phyloP scores from a whole-genome alignment of 176 grass and related monocot genomes.

The Leersia perrieri region DNA sequence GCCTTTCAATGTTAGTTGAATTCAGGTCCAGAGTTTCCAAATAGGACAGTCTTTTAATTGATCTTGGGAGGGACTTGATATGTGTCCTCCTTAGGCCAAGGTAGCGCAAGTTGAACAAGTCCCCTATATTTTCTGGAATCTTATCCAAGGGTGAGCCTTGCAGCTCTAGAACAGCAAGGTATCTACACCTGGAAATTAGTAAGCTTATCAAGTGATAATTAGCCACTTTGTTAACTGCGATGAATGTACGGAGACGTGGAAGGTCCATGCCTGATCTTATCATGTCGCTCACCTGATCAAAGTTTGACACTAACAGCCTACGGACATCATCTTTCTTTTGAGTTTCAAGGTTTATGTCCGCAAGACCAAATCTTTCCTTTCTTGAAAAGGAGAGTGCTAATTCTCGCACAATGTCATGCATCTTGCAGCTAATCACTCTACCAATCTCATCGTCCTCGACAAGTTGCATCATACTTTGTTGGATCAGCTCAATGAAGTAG shows the following conservation, averaged over 20 bases:
- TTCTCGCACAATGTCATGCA: neutral
- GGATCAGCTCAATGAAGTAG: slow-evolving; percentile 1
- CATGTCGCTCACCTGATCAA: neutral
- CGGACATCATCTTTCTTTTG: neutral
- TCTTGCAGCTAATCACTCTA: neutral
- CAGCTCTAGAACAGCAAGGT: neutral
- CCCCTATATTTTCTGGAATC: neutral
- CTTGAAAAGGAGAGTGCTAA: neutral
- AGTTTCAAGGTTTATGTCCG: neutral
- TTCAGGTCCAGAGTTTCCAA: neutral
- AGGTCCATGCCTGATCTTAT: neutral
- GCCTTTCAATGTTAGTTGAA: neutral
- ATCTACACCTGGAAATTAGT: neutral
- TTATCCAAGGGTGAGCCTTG: neutral
- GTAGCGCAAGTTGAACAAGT: neutral
- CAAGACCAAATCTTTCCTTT: neutral
- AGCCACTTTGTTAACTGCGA: neutral
- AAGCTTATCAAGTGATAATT: neutral
- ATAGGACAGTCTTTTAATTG: neutral
- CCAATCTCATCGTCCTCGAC: neutral
- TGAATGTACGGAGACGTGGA: neutral
- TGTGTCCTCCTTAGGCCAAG: neutral
- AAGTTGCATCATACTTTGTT: slow-evolving; percentile 15
- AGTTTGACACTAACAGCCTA: neutral
- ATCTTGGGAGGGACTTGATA: neutral